A percentile compares a stretch with the other conserved stretches of the same genome.
These are phyloP conservation scores for Trametes sp. DNA, from an alignment of 1,284 basidiomycete genomes.

Conservation along the genomic window DNA sequence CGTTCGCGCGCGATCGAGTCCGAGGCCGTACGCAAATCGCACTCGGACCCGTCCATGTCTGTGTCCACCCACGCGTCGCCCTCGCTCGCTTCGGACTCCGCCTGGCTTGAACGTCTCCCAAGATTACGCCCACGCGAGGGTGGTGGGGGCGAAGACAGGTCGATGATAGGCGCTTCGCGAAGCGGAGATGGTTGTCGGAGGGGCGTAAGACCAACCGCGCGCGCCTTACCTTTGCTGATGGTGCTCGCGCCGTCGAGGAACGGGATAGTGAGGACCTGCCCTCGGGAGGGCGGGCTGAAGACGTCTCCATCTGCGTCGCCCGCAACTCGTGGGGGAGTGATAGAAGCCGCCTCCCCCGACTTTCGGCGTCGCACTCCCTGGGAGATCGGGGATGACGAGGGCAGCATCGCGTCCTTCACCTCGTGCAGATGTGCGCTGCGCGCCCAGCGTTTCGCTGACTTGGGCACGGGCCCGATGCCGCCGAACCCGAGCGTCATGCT, in stretches of 20 bases:
- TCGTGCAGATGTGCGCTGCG: constrained; percentile 78
- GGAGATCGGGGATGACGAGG: not conserved
- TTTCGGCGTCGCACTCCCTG: not conserved
- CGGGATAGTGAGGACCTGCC: not conserved
- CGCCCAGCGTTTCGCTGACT: constrained; percentile 68
- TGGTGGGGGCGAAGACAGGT: constrained; percentile 13
- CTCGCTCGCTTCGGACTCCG: constrained; percentile 35
- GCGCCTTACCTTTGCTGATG: constrained; percentile 26
- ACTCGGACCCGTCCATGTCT: constrained; percentile 42
- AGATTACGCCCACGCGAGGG: not conserved
- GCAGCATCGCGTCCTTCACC: constrained; percentile 46
- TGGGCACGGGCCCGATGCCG: constrained; percentile 45
- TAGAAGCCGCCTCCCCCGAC: constrained; percentile 1
- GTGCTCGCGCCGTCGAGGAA: constrained; percentile 16
- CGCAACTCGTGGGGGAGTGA: not conserved
- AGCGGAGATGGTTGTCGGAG: constrained; percentile 28
- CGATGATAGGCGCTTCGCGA: constrained; percentile 17
- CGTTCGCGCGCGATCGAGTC: constrained; percentile 16
- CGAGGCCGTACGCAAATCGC: constrained; percentile 24
- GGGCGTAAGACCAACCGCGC: constrained; percentile 3
- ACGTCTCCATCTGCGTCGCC: constrained; percentile 15
- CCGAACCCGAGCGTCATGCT: constrained; percentile 41
- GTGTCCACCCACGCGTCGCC: constrained; percentile 48
- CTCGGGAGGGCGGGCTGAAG: constrained; percentile 13
- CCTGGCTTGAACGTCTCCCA: constrained; percentile 12